Percentiles rank a stretch among this genome's conserved stretches.
phyloP scores from a whole-genome alignment of 352 stramenopile genomes.

The Plasmopara muralis region DNA sequence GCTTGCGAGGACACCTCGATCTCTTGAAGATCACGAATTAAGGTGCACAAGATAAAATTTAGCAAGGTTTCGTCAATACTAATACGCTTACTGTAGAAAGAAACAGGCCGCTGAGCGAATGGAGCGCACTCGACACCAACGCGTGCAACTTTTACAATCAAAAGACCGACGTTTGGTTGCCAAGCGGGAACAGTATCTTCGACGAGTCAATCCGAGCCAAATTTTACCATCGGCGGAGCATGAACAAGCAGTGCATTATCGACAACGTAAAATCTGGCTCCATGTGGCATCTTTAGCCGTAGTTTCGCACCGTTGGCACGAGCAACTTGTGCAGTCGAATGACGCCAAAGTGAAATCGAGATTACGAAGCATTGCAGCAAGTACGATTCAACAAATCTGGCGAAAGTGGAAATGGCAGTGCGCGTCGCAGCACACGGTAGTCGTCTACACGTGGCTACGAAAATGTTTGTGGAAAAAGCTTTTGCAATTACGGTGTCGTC shows the following conservation, averaged over 20 bases:
- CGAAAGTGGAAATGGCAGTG: slow-evolving; percentile 55
- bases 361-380: slow-evolving; percentile 33
- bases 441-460: slow-evolving; percentile 63
- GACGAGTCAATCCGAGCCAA: slow-evolving; percentile 18
- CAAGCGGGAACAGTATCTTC: slow-evolving; percentile 34
- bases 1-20: slow-evolving; percentile 23
- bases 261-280: slow-evolving; percentile 51
- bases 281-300: slow-evolving; percentile 31
- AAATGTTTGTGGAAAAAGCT: slow-evolving; percentile 68
- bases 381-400: slow-evolving; percentile 54
- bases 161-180: slow-evolving; percentile 32
- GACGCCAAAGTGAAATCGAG: slow-evolving; percentile 25
- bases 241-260: slow-evolving; percentile 27
- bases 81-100: slow-evolving; percentile 38
- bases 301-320: slow-evolving; percentile 31
- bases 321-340: slow-evolving; percentile 30
- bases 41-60: slow-evolving; percentile 10
- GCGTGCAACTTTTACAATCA: slow-evolving; percentile 34
- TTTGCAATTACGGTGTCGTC: slow-evolving; percentile 42
- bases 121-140: slow-evolving; percentile 35
- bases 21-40: slow-evolving; percentile 19
- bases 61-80: not conserved
- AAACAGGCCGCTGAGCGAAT: slow-evolving; percentile 49
- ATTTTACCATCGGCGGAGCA: slow-evolving; percentile 23
- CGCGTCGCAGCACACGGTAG: slow-evolving; percentile 50